Conservation (phyloP, 2,329 filamentous ascomycete species). For the Ceratocystis eucalypticola region DNA sequence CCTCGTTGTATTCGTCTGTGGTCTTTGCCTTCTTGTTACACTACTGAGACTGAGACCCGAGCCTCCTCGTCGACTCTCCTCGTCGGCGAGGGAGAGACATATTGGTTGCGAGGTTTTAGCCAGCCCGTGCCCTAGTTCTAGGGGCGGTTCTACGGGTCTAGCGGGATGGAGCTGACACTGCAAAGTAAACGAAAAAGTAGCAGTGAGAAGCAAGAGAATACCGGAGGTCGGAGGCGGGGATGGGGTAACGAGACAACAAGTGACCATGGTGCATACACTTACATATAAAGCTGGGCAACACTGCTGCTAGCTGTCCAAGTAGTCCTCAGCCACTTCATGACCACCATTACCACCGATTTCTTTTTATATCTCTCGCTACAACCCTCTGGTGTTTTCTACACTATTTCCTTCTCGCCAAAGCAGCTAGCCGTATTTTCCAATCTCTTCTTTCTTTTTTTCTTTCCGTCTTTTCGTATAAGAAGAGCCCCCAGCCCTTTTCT, state of each 20-base stretch:
- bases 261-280: not conserved
- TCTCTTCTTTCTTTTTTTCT: not conserved
- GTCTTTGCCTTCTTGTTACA: not conserved
- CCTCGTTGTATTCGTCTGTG: not conserved
- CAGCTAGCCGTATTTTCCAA: not conserved
- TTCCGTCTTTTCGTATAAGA: not conserved
- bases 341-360: not conserved
- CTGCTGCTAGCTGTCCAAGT: not conserved
- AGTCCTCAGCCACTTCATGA: not conserved
- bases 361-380: not conserved
- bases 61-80: not conserved
- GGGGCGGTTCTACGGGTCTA: not conserved
- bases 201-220: not conserved
- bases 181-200: not conserved
- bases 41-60: not conserved
- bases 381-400: not conserved
- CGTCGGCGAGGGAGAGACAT: not conserved
- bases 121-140: not conserved
- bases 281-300: not conserved
- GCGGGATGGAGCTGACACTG: not conserved
- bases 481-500: not conserved
- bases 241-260: slow-evolving; percentile 1
- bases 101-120: not conserved
- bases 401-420: not conserved
- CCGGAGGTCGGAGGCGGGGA: not conserved